A percentile compares a stretch with the other conserved stretches of the same genome.
These are phyloP conservation scores for Aspergillus clavatus DNA, from an alignment of 2,329 filamentous ascomycete species.

Conservation along the genomic window DNA sequence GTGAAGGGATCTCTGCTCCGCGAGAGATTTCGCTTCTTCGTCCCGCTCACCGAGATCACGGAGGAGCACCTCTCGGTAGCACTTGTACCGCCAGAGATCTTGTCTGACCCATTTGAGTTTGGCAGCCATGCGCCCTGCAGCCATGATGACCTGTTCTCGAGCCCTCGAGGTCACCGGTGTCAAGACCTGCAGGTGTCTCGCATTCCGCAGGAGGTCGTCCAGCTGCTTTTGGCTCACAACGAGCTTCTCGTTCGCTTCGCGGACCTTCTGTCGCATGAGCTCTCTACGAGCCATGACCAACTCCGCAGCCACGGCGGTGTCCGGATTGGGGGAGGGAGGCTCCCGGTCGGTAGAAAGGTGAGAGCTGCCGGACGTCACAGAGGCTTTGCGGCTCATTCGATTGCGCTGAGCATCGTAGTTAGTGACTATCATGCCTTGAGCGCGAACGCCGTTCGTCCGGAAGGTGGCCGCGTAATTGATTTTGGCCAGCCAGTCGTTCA, in stretches of 20 bases:
- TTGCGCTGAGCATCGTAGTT: slow-evolving; percentile 73
- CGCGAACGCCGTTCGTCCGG: slow-evolving; percentile 81
- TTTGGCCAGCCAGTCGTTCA: slow-evolving; percentile 95
- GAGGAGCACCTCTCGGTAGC: slow-evolving; percentile 80
- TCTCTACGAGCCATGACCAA: slow-evolving; percentile 77
- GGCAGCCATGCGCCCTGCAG: slow-evolving; percentile 77
- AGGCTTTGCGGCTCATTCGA: slow-evolving; percentile 61
- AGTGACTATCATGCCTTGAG: slow-evolving; percentile 79
- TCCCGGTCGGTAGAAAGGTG: slow-evolving; percentile 65
- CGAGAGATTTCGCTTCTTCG: slow-evolving; percentile 24
- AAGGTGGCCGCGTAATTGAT: slow-evolving; percentile 96
- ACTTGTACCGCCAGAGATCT: slow-evolving; percentile 87
- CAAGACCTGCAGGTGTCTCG: slow-evolving; percentile 80
- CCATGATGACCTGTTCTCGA: slow-evolving; percentile 76
- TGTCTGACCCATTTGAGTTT: slow-evolving; percentile 92
- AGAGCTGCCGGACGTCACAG: slow-evolving; percentile 50
- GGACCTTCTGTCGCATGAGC: slow-evolving; percentile 77
- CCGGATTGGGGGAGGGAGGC: slow-evolving; percentile 67
- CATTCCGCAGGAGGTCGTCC: slow-evolving; percentile 79
- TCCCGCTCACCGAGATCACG: slow-evolving; percentile 79
- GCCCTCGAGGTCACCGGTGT: slow-evolving; percentile 89
- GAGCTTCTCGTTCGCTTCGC: slow-evolving; percentile 75
- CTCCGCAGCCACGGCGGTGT: slow-evolving; percentile 76
- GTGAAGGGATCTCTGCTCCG: slow-evolving; percentile 17
- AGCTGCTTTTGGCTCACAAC: slow-evolving; percentile 68